These are phyloP conservation scores for Chamaecrista fasciculata DNA, from an alignment of 306 rosid genomes.

Conservation along the genomic window DNA sequence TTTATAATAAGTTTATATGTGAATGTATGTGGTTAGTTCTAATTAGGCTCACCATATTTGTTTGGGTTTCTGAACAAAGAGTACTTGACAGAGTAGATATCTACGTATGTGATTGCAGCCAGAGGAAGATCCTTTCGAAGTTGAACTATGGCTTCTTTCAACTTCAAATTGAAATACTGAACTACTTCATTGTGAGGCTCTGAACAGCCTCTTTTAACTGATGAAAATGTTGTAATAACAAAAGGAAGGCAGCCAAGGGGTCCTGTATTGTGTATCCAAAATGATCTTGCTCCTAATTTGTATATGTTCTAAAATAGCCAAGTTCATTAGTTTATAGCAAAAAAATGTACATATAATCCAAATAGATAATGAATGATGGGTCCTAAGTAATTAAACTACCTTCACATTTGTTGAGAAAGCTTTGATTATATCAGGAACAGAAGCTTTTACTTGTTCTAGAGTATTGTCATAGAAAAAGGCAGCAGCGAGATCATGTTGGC, in stretches of 20 bases:
- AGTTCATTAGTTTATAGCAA: neutral
- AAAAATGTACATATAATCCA: neutral
- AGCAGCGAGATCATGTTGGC: neutral
- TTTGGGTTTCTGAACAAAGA: conserved; percentile 36
- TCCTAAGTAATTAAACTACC: conserved; percentile 30
- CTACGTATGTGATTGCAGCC: conserved; percentile 67
- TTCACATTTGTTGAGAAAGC: conserved; percentile 33
- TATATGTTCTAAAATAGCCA: conserved; percentile 33
- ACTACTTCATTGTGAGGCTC: conserved; percentile 23
- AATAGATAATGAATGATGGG: neutral
- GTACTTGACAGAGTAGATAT: conserved; percentile 42
- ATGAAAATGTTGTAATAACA: conserved; percentile 21
- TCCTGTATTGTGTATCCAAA: conserved; percentile 50
- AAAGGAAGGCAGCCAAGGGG: conserved; percentile 44
- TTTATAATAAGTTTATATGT: too few species aligned
- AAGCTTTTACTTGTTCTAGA: conserved; percentile 34
- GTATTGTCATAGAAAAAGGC: conserved; percentile 23
- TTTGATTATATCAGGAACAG: conserved; percentile 34
- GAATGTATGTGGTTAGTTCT: neutral
- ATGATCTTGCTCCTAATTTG: conserved; percentile 39
- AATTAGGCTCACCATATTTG: conserved; percentile 42
- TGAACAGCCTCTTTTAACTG: conserved; percentile 54
- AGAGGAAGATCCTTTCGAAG: conserved; percentile 46
- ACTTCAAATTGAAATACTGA: conserved; percentile 48
- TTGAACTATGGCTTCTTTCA: conserved; percentile 45